Percentiles rank a stretch among this genome's conserved stretches.
phyloP scores from a whole-genome alignment of 1,139 yeast species.

The Pichia sp. region DNA sequence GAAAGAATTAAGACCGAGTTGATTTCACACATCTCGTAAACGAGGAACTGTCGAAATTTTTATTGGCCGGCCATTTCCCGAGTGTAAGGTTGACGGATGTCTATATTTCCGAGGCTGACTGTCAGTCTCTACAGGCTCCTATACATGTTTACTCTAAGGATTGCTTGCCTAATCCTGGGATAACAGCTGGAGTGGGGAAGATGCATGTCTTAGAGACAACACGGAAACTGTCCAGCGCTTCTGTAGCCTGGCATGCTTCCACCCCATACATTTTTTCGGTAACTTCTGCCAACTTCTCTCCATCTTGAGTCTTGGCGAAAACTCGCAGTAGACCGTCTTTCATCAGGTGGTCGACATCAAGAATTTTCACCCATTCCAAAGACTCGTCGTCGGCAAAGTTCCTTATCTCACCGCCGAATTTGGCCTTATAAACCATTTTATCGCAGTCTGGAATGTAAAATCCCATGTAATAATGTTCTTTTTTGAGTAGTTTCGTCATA shows the following conservation, averaged over 20 bases:
- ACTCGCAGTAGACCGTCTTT: constrained; percentile 43
- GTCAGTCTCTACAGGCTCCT: background rate
- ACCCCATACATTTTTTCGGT: constrained; percentile 27
- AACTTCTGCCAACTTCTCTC: constrained; percentile 15
- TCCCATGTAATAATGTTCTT: constrained; percentile 46
- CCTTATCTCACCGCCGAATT: constrained; percentile 69
- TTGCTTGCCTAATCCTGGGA: constrained; percentile 4
- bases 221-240: background rate
- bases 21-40: background rate
- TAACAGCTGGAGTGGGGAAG: constrained; percentile 6
- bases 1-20: background rate
- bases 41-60: background rate
- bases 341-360: constrained; percentile 34
- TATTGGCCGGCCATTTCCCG: background rate
- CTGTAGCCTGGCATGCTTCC: background rate
- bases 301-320: constrained; percentile 30
- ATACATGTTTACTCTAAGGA: background rate
- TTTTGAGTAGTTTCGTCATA: constrained; percentile 40
- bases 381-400: constrained; percentile 36
- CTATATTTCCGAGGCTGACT: background rate
- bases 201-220: constrained; percentile 5
- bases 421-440: constrained; percentile 79
- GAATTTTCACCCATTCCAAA: constrained; percentile 33
- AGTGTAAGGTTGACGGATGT: background rate
- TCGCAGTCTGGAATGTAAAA: constrained; percentile 73